Conservation (phyloP, 805 yeast genomes). For the Candida tallmaniae region DNA sequence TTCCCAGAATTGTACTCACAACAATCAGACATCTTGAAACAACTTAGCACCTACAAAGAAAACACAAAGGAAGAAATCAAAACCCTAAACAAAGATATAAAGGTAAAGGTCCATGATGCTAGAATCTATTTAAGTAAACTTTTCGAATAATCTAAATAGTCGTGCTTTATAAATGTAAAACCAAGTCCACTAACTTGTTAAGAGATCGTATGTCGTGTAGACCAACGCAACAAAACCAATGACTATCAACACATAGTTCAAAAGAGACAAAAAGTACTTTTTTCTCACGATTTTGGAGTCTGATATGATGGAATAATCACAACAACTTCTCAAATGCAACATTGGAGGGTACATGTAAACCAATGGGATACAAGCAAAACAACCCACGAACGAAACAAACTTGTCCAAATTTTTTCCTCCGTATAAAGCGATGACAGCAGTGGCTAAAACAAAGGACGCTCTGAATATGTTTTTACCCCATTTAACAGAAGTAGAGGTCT, state of each 20-base stretch:
- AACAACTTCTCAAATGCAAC: conserved; percentile 57
- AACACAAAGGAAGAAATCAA: conserved; percentile 6
- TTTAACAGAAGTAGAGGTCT: conserved; percentile 45
- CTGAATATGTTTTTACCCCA: conserved; percentile 67
- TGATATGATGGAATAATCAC: conserved; percentile 13
- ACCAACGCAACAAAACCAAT: conserved; percentile 60
- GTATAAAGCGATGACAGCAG: conserved; percentile 55
- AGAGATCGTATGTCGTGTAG: conserved; percentile 63
- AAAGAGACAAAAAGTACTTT: conserved; percentile 30
- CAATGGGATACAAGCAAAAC: conserved; percentile 81
- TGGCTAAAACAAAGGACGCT: conserved; percentile 46
- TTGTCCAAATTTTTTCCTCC: conserved; percentile 69
- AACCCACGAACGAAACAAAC: conserved; percentile 77
- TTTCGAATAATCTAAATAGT: conserved; percentile 7
- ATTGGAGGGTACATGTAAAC: conserved; percentile 85
- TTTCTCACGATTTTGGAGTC: conserved; percentile 21
- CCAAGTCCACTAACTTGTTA: conserved; percentile 12
- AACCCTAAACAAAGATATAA: conserved; percentile 15
- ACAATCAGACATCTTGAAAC: conserved; percentile 15
- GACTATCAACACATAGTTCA: conserved; percentile 47
- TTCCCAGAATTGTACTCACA: conserved; percentile 29
- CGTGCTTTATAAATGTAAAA: neutral
- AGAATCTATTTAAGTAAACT: conserved; percentile 15
- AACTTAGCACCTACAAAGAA: conserved; percentile 8
- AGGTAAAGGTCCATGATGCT: conserved; percentile 21